Conservation (phyloP, 805 yeast species). For the Suhomyces xylopsoci region DNA sequence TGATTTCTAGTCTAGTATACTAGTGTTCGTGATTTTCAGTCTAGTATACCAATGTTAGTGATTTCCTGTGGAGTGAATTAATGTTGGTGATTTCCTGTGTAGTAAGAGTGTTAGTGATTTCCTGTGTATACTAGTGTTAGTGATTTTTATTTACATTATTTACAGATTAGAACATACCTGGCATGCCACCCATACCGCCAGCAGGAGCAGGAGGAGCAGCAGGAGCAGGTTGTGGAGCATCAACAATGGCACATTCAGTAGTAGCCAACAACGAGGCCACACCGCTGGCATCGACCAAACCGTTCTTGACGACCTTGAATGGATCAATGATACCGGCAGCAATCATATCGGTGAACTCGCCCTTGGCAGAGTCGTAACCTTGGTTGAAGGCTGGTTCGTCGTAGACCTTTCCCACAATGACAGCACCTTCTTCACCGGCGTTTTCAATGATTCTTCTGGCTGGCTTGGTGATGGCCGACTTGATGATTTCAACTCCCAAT, state of each 20-base stretch:
- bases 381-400: conserved; percentile 70
- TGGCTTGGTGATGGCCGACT: conserved; percentile 90
- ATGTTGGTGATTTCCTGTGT: too few relatives aligned
- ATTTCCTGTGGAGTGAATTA: too few relatives aligned
- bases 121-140: too few relatives aligned
- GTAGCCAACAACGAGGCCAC: conserved; percentile 97
- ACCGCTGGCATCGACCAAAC: conserved; percentile 94
- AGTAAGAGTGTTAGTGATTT: too few relatives aligned
- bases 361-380: conserved; percentile 91
- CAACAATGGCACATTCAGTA: conserved; percentile 97
- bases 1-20: too few relatives aligned
- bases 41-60: too few relatives aligned
- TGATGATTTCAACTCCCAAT: conserved; percentile 91
- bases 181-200: conserved; percentile 50
- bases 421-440: conserved; percentile 98
- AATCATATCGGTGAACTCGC: conserved; percentile 93
- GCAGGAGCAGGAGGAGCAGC: conserved; percentile 53
- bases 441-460: conserved; percentile 94
- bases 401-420: conserved; percentile 84
- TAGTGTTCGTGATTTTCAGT: too few relatives aligned
- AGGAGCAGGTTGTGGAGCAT: conserved; percentile 80
- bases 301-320: conserved; percentile 94
- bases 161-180: conserved; percentile 22
- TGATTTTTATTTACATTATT: background rate
- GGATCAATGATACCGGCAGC: conserved; percentile 98